Evolutionary conservation across 2,329 filamentous ascomycete genomes (phyloP).

Genomic region (Claviceps cyperi): DNA sequence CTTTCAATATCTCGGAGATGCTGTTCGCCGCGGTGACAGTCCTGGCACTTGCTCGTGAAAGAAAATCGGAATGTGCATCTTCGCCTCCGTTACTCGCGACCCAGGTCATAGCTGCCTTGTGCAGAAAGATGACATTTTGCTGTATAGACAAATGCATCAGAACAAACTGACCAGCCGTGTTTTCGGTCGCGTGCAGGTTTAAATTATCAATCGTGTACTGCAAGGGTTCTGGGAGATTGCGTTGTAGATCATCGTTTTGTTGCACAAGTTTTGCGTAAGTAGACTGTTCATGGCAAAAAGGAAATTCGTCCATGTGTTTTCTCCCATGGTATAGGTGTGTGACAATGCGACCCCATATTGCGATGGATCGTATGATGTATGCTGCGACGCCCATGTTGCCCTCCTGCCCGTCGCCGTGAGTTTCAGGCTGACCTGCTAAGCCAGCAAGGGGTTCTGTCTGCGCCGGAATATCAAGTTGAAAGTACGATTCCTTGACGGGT

Average conservation of each 20-base stretch:
- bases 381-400: slow-evolving; percentile 92
- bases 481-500: slow-evolving; percentile 79
- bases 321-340: slow-evolving; percentile 84
- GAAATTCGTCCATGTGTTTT: slow-evolving; percentile 59
- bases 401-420: slow-evolving; percentile 47
- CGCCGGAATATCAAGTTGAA: slow-evolving; percentile 80
- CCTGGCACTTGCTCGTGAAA: slow-evolving; percentile 57
- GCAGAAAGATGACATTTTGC: slow-evolving; percentile 81
- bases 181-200: slow-evolving; percentile 68
- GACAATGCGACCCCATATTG: slow-evolving; percentile 81
- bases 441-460: slow-evolving; percentile 74
- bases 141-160: slow-evolving; percentile 84
- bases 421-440: slow-evolving; percentile 45
- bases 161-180: slow-evolving; percentile 79
- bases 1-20: slow-evolving; percentile 72
- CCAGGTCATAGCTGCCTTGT: slow-evolving; percentile 68
- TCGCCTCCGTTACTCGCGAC: slow-evolving; percentile 48
- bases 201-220: slow-evolving; percentile 70
- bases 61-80: slow-evolving; percentile 64
- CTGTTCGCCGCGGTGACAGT: slow-evolving; percentile 74
- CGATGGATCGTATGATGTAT: slow-evolving; percentile 73
- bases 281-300: slow-evolving; percentile 75
- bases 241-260: slow-evolving; percentile 56
- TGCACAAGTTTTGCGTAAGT: slow-evolving; percentile 56
- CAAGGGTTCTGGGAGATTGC: slow-evolving; percentile 55